Base-by-base conservation (phyloP, 73 alveolate genomes). In the Paramecium pentaurelia region DNA sequence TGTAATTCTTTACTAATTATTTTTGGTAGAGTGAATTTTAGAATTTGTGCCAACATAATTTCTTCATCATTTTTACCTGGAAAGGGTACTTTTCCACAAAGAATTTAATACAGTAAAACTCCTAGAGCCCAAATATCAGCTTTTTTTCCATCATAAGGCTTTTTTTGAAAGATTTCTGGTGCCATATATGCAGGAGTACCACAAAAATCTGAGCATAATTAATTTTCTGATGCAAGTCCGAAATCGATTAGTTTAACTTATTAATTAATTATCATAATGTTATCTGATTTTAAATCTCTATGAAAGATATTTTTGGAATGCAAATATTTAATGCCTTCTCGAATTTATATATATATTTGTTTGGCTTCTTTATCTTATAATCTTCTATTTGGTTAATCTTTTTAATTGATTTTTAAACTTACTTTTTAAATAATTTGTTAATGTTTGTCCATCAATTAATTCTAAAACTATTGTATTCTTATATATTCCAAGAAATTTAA, bases 281-380 rank as follows among this genome's bases (percentile, higher is more conserved):
- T 94, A 51, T 94, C 97, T 34, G 96, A 95, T 60, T 94, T 94
- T 32, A 94, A 18, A 60, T 94, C 97, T 86, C 97, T 37, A 27
- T 94, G 97, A 44, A 75, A 92, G 6, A 94, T 88, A 87, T 96
- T 93, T 77, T 85, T 88, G n/a, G 89, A 87, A 85, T 96, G 98
- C 14, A 92, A 91, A 86, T 96, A 94, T 87, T 95, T 97, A 58
- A 96, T 85, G n/a, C 98, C 94, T 25, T 71, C 44, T 14, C 54
- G 20, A 34, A 89, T 28, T 71, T 89, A 71, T 27, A 11, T 3
- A 54, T 93, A 87, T 7, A 95, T 54, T 25, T 77, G 38, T 49
- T 47, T 87, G 8, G 96, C 97, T 6, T 89, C 86, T 77, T 60
- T 58, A 38, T 95, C 97, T 87, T 94, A 93, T 51, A 97, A 37